Evolutionary conservation across 345 rosid species (phyloP).

Genomic region (Eucalyptus polyanthemos): DNA sequence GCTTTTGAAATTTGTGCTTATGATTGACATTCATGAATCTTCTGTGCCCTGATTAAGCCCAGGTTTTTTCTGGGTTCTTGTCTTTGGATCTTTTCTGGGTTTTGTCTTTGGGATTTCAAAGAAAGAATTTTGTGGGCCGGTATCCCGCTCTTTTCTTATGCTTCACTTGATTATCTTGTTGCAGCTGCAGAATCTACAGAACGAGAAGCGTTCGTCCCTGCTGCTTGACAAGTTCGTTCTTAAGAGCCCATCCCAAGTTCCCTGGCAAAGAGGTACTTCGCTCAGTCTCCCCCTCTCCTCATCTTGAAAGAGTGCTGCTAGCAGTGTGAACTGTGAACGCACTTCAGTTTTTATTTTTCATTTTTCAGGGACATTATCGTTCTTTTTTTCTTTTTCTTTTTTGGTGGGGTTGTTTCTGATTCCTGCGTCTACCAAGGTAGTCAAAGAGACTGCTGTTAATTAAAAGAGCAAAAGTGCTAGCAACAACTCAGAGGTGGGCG

Average conservation of each 20-base stretch:
- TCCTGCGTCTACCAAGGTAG: background rate
- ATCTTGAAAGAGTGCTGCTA: background rate
- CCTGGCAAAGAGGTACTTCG: constrained; percentile 7
- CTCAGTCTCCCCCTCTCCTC: background rate
- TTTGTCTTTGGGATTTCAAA: background rate
- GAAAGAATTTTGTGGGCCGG: background rate
- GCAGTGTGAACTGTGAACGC: background rate
- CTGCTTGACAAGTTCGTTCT: constrained; percentile 11
- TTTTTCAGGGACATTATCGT: background rate
- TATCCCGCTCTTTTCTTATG: constrained; percentile 26
- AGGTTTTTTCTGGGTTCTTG: background rate
- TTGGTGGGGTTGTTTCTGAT: background rate
- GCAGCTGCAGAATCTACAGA: background rate
- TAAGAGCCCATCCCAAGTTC: background rate
- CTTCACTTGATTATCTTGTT: constrained; percentile 16
- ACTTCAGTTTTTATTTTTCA: background rate
- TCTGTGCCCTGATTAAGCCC: background rate
- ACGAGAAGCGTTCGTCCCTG: constrained; percentile 23
- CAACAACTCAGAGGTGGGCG: background rate
- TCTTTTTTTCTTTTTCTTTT: background rate
- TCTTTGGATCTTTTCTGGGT: background rate
- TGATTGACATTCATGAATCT: background rate
- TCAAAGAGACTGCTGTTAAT: background rate
- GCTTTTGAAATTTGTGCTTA: background rate
- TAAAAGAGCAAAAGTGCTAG: background rate